Percentiles rank a stretch among this genome's conserved stretches.
Evolutionary conservation across 2,329 filamentous ascomycete species (phyloP).

Genomic region (Pyrenophora teres): DNA sequence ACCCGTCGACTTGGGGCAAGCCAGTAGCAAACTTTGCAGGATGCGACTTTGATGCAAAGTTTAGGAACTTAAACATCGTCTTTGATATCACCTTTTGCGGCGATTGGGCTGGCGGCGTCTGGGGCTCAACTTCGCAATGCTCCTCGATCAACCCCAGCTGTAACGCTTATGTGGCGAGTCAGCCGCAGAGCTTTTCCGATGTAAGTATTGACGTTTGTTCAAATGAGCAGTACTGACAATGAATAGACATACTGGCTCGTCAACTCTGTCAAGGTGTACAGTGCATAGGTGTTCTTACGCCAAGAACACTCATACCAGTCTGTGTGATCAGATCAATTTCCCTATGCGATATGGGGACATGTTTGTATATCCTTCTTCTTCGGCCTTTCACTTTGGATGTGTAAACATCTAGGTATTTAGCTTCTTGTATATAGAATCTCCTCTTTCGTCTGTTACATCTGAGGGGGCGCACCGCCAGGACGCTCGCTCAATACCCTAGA

Average conservation of each 20-base stretch:
- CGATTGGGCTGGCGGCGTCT: constrained; percentile 59
- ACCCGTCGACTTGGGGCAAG: constrained; percentile 50
- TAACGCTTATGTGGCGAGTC: constrained; percentile 45
- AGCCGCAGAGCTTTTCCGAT: constrained; percentile 46
- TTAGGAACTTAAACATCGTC: constrained; percentile 46
- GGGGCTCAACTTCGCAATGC: constrained; percentile 37
- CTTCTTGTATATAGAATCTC: neutral
- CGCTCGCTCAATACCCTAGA: neutral
- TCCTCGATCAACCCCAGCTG: constrained; percentile 41
- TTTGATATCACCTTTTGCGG: constrained; percentile 62
- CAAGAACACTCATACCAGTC: neutral
- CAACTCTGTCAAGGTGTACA: constrained; percentile 48
- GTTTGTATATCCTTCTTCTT: neutral
- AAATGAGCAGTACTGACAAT: constrained; percentile 10
- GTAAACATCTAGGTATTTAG: neutral
- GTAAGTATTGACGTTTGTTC: constrained; percentile 20
- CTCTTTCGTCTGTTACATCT: neutral
- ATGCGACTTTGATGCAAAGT: constrained; percentile 45
- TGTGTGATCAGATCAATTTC: neutral
- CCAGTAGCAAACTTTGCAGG: constrained; percentile 47
- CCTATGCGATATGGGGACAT: neutral
- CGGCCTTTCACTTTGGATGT: neutral
- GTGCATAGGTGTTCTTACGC: constrained; percentile 20
- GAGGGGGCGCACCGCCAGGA: neutral
- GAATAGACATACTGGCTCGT: constrained; percentile 45